These are phyloP conservation scores for Astrothelium subdiscretum DNA, from an alignment of 495 filamentous ascomycete species.

Conservation along the genomic window DNA sequence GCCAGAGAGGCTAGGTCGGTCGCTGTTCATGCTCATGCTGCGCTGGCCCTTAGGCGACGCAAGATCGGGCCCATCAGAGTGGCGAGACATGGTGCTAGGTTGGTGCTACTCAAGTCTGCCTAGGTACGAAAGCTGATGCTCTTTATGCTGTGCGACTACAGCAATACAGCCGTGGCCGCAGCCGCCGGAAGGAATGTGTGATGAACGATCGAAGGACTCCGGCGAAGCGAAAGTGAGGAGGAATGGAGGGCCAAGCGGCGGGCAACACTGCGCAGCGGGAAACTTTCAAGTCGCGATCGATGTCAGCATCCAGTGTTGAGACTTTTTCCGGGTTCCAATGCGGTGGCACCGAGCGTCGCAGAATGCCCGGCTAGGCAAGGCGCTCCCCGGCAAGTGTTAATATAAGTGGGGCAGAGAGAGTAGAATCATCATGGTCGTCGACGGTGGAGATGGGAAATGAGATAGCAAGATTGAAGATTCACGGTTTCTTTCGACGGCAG, in stretches of 20 bases:
- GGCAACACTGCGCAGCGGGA: background rate
- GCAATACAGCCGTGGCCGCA: background rate
- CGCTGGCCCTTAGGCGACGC: background rate
- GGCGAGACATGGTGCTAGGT: background rate
- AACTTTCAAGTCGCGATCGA: background rate
- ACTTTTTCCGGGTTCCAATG: background rate
- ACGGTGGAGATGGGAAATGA: too few species aligned
- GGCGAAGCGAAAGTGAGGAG: background rate
- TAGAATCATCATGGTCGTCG: background rate
- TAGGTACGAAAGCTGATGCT: background rate
- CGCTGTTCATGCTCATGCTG: conserved; percentile 1
- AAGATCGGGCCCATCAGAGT: background rate
- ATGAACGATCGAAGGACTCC: background rate
- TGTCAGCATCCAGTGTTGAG: background rate
- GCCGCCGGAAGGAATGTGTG: background rate
- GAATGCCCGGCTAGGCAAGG: background rate
- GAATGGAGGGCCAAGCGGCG: background rate
- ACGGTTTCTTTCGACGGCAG: too few species aligned
- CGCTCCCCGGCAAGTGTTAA: background rate
- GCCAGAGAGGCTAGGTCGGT: background rate
- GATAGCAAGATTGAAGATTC: too few species aligned
- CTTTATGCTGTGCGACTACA: background rate
- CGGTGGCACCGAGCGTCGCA: background rate
- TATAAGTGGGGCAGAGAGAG: background rate
- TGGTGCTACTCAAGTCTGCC: background rate